phyloP scores from a whole-genome alignment of 441 rosid genomes.

The Gossypium gossypioides region DNA sequence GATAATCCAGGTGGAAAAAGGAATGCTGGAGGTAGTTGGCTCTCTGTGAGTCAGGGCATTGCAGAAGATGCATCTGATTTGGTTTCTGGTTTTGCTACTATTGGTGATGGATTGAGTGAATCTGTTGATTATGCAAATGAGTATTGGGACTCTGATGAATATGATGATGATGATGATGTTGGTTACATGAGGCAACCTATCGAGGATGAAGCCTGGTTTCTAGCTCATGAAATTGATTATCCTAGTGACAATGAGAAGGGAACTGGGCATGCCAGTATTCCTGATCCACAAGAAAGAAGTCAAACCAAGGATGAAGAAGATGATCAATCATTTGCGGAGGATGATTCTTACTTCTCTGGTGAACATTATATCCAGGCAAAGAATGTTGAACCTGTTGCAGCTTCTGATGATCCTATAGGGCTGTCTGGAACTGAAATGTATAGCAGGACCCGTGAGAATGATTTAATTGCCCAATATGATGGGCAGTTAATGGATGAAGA shows the following conservation, averaged over 20 bases:
- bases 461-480: slow-evolving; percentile 62
- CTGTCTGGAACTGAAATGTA: slow-evolving; percentile 54
- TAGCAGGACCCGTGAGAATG: slow-evolving; percentile 43
- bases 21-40: slow-evolving; percentile 82
- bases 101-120: slow-evolving; percentile 93
- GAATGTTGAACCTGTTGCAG: slow-evolving; percentile 46
- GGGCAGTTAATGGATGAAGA: slow-evolving; percentile 80
- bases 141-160: slow-evolving; percentile 98
- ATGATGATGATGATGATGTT: slow-evolving; percentile 91
- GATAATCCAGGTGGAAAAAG: slow-evolving; percentile 62
- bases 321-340: slow-evolving; percentile 84
- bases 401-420: slow-evolving; percentile 62
- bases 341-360: slow-evolving; percentile 83
- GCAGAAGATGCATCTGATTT: slow-evolving; percentile 90
- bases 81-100: slow-evolving; percentile 94
- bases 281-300: slow-evolving; percentile 62
- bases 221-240: slow-evolving; percentile 93
- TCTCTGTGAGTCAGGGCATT: slow-evolving; percentile 94
- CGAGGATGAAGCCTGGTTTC: slow-evolving; percentile 95
- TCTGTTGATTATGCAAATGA: slow-evolving; percentile 79
- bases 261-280: slow-evolving; percentile 62
- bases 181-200: slow-evolving; percentile 96
- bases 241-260: slow-evolving; percentile 97
- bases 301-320: slow-evolving; percentile 73
- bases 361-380: slow-evolving; percentile 66